These are phyloP conservation scores for Kingdonia uniflora DNA, from an alignment of 164 flowering plant genomes.

Conservation along the genomic window DNA sequence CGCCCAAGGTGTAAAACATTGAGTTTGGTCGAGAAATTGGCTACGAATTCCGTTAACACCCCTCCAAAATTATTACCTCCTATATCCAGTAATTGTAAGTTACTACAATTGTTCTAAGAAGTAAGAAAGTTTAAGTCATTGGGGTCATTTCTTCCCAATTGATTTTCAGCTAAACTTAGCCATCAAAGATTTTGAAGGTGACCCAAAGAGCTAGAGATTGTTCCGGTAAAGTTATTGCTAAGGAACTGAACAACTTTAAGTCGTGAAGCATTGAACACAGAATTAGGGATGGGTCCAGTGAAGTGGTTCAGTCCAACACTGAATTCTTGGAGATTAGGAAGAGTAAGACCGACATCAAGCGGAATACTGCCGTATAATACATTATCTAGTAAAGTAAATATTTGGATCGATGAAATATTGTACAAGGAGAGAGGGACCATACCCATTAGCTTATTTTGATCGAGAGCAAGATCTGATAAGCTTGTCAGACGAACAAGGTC, in stretches of 20 bases:
- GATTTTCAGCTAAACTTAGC: neutral
- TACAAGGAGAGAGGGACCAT: neutral
- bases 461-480: neutral
- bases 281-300: neutral
- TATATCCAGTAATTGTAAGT: neutral
- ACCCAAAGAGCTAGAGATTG: neutral
- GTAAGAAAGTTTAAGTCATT: neutral
- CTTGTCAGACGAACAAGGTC: conserved; percentile 8
- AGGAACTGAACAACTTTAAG: neutral
- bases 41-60: neutral
- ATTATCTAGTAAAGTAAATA: no score
- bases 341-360: no score
- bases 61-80: neutral
- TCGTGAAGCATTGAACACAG: neutral
- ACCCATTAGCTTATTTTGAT: neutral
- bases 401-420: neutral
- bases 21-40: neutral
- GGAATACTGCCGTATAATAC: no score
- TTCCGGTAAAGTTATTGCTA: neutral
- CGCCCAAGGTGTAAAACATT: neutral
- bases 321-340: no score
- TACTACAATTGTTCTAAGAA: neutral
- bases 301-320: neutral
- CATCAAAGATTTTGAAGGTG: neutral
- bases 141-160: neutral